Evolutionary conservation across 441 rosid species (phyloP).

Genomic region (Syzygium malaccense): DNA sequence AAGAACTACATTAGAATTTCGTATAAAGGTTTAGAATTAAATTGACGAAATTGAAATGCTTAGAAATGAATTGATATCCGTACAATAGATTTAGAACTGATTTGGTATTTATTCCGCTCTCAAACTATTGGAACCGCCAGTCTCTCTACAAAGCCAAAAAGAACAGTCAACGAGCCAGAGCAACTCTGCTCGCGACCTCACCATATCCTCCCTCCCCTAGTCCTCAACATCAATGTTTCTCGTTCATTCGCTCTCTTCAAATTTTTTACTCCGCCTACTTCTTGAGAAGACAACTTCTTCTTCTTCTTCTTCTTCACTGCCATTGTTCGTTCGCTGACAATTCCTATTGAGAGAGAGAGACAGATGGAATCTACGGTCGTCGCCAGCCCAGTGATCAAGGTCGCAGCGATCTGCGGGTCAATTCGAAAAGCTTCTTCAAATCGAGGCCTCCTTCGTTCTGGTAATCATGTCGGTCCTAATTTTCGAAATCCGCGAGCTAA

Average conservation of each 20-base stretch:
- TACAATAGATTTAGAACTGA: background rate
- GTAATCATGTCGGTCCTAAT: conserved; percentile 8
- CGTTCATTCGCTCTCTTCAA: background rate
- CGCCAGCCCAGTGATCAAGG: conserved; percentile 40
- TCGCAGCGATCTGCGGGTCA: conserved; percentile 70
- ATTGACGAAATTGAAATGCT: background rate
- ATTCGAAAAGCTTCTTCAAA: conserved; percentile 55
- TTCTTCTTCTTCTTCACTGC: background rate
- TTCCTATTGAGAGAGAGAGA: background rate
- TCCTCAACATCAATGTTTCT: background rate
- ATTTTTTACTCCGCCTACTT: background rate
- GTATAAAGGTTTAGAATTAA: background rate
- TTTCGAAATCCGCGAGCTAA: background rate
- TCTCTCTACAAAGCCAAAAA: background rate
- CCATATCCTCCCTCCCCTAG: no score
- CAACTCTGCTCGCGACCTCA: background rate
- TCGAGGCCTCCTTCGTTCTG: conserved; percentile 59
- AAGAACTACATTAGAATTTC: background rate
- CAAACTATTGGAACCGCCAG: background rate
- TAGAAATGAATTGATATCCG: background rate
- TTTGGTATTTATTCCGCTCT: background rate
- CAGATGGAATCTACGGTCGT: conserved; percentile 17
- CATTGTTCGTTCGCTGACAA: background rate
- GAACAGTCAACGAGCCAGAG: background rate
- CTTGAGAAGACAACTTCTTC: background rate